A percentile compares a stretch with the other conserved stretches of the same genome.
Conservation (phyloP, 2,329 filamentous ascomycete genomes). For the Epichloe hybrida region DNA sequence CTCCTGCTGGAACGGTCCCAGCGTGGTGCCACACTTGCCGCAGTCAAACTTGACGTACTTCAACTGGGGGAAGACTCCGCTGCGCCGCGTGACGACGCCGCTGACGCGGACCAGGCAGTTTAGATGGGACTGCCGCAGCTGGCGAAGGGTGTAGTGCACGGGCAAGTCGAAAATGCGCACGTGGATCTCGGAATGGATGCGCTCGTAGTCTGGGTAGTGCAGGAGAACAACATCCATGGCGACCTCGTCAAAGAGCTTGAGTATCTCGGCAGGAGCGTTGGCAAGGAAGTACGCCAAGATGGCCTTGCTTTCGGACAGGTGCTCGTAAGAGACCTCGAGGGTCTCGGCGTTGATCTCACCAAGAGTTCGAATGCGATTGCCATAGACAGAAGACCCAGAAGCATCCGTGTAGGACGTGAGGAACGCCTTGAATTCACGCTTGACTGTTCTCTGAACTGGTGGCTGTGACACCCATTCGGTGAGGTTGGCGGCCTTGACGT, state of each 20-base stretch:
- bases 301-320: conserved; percentile 80
- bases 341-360: conserved; percentile 95
- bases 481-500: conserved; percentile 85
- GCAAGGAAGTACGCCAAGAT: conserved; percentile 92
- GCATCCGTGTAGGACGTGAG: conserved; percentile 91
- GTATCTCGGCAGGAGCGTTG: conserved; percentile 87
- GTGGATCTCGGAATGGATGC: conserved; percentile 94
- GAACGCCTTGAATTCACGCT: conserved; percentile 94
- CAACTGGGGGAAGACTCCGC: conserved; percentile 95
- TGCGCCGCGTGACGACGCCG: conserved; percentile 87
- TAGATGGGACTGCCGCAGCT: conserved; percentile 86
- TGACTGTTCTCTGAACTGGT: conserved; percentile 82
- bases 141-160: conserved; percentile 86
- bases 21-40: conserved; percentile 76
- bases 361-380: conserved; percentile 84
- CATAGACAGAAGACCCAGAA: conserved; percentile 82
- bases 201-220: conserved; percentile 94
- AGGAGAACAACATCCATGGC: conserved; percentile 93
- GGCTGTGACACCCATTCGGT: conserved; percentile 92
- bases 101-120: conserved; percentile 92
- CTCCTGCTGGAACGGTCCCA: conserved; percentile 95
- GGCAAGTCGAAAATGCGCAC: conserved; percentile 93
- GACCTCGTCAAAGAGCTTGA: conserved; percentile 92
- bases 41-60: conserved; percentile 99
- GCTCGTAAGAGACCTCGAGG: conserved; percentile 89